These are phyloP conservation scores for Sparassis latifolia DNA, from an alignment of 1,284 basidiomycete species.

Conservation along the genomic window DNA sequence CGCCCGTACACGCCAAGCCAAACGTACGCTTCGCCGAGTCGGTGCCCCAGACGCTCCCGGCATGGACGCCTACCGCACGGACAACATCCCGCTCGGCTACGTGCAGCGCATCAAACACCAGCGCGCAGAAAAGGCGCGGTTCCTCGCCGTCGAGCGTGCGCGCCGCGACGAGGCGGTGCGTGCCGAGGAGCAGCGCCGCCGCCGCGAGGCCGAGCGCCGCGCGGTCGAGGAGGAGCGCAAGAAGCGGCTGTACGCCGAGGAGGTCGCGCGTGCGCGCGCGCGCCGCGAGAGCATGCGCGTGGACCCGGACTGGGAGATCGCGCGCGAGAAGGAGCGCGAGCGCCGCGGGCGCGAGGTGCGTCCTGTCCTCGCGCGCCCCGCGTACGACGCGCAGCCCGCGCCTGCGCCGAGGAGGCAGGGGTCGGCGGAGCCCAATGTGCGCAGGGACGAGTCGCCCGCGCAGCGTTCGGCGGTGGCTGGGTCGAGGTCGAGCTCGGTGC, in stretches of 20 bases:
- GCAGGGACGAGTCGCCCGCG: conserved; percentile 4
- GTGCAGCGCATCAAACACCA: conserved; percentile 62
- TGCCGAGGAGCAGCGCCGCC: conserved; percentile 38
- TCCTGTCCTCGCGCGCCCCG: conserved; percentile 10
- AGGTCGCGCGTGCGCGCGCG: conserved; percentile 52
- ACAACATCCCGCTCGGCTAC: conserved; percentile 60
- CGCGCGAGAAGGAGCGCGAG: conserved; percentile 30
- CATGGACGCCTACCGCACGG: conserved; percentile 39
- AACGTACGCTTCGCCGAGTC: conserved; percentile 63
- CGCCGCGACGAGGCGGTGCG: conserved; percentile 32
- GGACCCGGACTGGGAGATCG: conserved; percentile 20
- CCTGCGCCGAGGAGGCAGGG: neutral
- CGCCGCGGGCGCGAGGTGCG: conserved; percentile 27
- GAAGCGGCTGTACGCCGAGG: conserved; percentile 48
- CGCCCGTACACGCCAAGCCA: conserved; percentile 32
- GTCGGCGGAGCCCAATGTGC: conserved; percentile 3
- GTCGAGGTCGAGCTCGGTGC: neutral
- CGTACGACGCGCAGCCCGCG: conserved; percentile 13
- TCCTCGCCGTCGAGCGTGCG: conserved; percentile 54
- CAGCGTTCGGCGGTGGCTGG: conserved; percentile 1
- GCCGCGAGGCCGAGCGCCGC: conserved; percentile 43
- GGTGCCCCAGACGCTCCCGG: conserved; percentile 26
- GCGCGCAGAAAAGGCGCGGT: conserved; percentile 63
- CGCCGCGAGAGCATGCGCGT: conserved; percentile 50
- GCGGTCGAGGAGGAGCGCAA: conserved; percentile 51